Evolutionary conservation across 1,139 yeast genomes (phyloP), one percentile per base, ranked within the genome.

Genomic region (Kazachstania sp.): DNA sequence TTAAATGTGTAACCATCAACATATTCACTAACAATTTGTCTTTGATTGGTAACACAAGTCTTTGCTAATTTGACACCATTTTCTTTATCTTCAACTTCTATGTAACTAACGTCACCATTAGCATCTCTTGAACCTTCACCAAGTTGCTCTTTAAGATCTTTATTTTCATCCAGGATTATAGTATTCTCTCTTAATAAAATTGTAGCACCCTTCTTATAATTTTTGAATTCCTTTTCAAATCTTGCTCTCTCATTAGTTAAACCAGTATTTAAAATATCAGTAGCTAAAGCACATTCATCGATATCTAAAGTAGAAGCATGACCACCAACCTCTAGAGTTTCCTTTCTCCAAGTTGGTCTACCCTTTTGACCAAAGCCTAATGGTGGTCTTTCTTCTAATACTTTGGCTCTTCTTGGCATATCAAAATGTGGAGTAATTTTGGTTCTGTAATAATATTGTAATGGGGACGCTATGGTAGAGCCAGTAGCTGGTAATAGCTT

Each of bases 371-470:
- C 96, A 70, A 90, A 92, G 0, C 98, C 98, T 48, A 92, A 72
- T 19, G 85, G 78, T 19, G 97, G 95, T 41, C 77, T 68, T 36
- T 65, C 64, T 34, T 57, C 55, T 23, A 59, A 45, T 20, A 48
- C 51, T 44, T 44, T 64, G 49, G 37, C 64, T 64, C 52, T 61
- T 55, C 53, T 61, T n/a, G 95, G 95, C 39, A 87, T 71, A 61
- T 87, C 92, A 67, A 90, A 92, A 70, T 92, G 98, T 4, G 98
- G 98, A 1, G 98, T 92, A 45, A 92, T 74, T 61, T 92, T 92
- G 0, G 98, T 92, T 63, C 98, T 73, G 67, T 92, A 92, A 41
- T 74, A 73, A 62, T 76, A 86, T 55, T 81, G 75, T 51, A 79
- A 68, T 4, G 98, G 98, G 3, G 95, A 85, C 4, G 84, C 79